These are phyloP conservation scores for Trypanosomatidae sp. DNA, from an alignment of 208 protist genomes.

Conservation along the genomic window DNA sequence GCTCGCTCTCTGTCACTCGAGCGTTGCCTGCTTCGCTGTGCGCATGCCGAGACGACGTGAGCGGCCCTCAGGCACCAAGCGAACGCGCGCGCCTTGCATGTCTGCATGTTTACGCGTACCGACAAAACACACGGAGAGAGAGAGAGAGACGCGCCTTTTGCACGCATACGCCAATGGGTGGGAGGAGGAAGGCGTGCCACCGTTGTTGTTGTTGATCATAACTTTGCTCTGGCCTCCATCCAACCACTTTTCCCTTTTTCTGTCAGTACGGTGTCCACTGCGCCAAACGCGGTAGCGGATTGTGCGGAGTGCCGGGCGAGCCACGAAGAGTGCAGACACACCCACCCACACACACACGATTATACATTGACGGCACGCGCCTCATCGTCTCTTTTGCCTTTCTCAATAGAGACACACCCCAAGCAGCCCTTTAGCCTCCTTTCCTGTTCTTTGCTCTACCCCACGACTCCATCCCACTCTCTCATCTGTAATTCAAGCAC, in stretches of 20 bases:
- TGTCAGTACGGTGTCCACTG: background rate
- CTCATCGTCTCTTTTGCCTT: background rate
- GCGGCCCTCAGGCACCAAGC: background rate
- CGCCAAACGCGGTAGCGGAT: background rate
- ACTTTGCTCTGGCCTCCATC: background rate
- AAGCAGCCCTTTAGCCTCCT: background rate
- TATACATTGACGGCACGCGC: background rate
- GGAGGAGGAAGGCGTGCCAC: background rate
- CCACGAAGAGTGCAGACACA: background rate
- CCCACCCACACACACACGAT: background rate
- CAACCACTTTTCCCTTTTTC: background rate
- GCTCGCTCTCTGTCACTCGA: background rate
- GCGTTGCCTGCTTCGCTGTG: background rate
- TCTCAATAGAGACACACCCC: background rate
- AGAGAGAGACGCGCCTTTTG: background rate
- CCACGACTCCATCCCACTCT: too few relatives aligned
- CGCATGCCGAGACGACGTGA: background rate
- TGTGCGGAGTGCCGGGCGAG: background rate
- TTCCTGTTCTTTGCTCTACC: background rate
- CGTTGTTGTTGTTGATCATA: background rate
- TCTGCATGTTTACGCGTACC: background rate
- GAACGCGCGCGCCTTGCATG: background rate
- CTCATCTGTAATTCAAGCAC: background rate
- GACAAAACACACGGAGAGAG: background rate
- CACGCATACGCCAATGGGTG: background rate